Evolutionary conservation across 2,329 filamentous ascomycete genomes (phyloP).

Genomic region (Aspergillus fijiensis): DNA sequence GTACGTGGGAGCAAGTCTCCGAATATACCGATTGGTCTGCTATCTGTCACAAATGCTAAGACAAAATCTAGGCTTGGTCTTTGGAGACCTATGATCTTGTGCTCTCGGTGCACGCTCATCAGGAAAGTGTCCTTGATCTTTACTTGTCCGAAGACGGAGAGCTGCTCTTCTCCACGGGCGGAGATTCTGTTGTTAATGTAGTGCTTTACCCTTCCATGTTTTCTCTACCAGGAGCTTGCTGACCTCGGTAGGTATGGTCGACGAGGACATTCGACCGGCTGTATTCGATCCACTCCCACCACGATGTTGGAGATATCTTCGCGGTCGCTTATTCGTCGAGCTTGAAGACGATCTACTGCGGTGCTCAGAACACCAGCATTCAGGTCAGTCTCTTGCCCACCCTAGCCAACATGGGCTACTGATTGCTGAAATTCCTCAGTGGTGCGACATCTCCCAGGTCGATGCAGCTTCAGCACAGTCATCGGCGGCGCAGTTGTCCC

Average conservation of each 20-base stretch:
- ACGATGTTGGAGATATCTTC: slow-evolving; percentile 94
- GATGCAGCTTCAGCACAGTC: slow-evolving; percentile 62
- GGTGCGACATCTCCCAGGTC: slow-evolving; percentile 71
- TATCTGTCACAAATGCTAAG: too few species aligned
- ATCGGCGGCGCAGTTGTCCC: slow-evolving; percentile 69
- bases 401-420: not conserved
- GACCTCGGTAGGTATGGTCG: slow-evolving; percentile 66
- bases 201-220: not conserved
- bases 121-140: slow-evolving; percentile 84
- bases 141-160: slow-evolving; percentile 72
- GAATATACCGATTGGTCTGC: too few species aligned
- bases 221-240: not conserved
- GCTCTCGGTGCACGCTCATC: slow-evolving; percentile 79
- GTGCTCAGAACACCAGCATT: slow-evolving; percentile 90
- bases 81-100: slow-evolving; percentile 82
- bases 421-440: slow-evolving; percentile 45
- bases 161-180: slow-evolving; percentile 86
- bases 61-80: slow-evolving; percentile 65
- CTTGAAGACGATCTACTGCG: slow-evolving; percentile 81
- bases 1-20: slow-evolving; percentile 41
- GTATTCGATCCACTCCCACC: slow-evolving; percentile 88
- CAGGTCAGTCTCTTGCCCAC: slow-evolving; percentile 53
- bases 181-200: slow-evolving; percentile 88
- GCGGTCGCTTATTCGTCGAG: slow-evolving; percentile 84
- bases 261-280: slow-evolving; percentile 71